A percentile compares a stretch with the other conserved stretches of the same genome.
phyloP scores from a whole-genome alignment of 106 monocot species.

The Dioscorea dumetorum region DNA sequence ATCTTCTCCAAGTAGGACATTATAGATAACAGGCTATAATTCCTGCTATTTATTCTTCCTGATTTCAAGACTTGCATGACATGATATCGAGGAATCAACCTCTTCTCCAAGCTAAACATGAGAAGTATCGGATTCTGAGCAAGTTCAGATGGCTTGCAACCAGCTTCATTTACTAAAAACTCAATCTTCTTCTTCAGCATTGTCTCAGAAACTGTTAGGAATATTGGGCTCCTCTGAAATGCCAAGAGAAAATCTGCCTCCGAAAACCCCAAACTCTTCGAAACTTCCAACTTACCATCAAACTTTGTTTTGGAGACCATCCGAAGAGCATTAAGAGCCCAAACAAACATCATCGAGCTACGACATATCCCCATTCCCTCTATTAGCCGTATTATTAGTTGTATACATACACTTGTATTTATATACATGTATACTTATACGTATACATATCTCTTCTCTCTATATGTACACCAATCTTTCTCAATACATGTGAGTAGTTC shows the following conservation, averaged over 20 bases:
- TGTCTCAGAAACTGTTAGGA: not conserved
- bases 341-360: not conserved
- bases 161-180: constrained; percentile 10
- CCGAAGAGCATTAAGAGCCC: not conserved
- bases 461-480: too few relatives aligned
- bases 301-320: not conserved
- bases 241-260: constrained; percentile 10
- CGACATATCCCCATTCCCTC: constrained; percentile 1
- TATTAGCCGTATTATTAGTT: too few relatives aligned
- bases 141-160: constrained; percentile 4
- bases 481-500: too few relatives aligned
- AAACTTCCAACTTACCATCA: constrained; percentile 2
- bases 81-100: constrained; percentile 6
- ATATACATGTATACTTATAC: too few relatives aligned
- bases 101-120: constrained; percentile 13
- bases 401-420: too few relatives aligned
- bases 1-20: not conserved
- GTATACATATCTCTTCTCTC: too few relatives aligned
- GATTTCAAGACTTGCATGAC: constrained; percentile 7
- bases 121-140: constrained; percentile 6
- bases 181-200: constrained; percentile 5
- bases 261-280: constrained; percentile 15
- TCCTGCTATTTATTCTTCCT: not conserved
- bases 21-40: not conserved
- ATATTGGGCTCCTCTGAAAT: not conserved